Evolutionary conservation across 2,329 filamentous ascomycete species (phyloP), one percentile per base, ranked within the genome.

Genomic region (Hirsutella rhossiliensis): DNA sequence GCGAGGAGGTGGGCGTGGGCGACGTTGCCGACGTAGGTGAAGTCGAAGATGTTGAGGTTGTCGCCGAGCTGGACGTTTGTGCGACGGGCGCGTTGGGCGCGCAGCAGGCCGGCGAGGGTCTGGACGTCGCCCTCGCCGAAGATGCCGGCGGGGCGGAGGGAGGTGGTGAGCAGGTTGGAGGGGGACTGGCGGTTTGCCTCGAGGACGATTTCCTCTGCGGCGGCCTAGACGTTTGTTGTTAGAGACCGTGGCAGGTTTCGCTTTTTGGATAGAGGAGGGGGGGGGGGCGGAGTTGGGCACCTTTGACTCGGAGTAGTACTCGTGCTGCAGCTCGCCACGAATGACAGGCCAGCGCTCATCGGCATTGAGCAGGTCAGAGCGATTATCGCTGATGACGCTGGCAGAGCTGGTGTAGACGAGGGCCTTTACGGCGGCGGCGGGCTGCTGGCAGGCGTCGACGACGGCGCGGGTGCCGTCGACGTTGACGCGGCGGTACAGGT

Each of bases 271-370:
- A 36, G 40, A 32, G 13, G 31, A 20, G 20, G 37, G 32, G 28
- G 34, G 15, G 19, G 15, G n/a, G 31, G n/a, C 5, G 31, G 31
- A 32, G 4, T 32, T 13, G 29, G 29, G 7, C 54, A 84, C 85
- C 78, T 96, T 97, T 13, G 87, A 94, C 65, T 89, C 82, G 28
- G 88, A 88, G 64, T 97, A 97, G 64, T 87, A 87, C 62, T 88
- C 84, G 44, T 71, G 71, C 63, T 89, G 82, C 52, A 78, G 65
- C 47, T 75, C 74, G 29, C 85, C 85, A 40, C 78, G 73, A 43
- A 92, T 80, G 41, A 84, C 73, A 27, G 87, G 87, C 73, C 84
- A 87, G 40, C 75, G 70, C 71, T 97, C 90, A 62, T 89, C 83
- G 51, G 87, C 87, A 61, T 95, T 89, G 61, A 80, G 75, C 60